Base-by-base conservation (phyloP, 164 flowering plant species). In the Kalanchoe fedtschenkoi region DNA sequence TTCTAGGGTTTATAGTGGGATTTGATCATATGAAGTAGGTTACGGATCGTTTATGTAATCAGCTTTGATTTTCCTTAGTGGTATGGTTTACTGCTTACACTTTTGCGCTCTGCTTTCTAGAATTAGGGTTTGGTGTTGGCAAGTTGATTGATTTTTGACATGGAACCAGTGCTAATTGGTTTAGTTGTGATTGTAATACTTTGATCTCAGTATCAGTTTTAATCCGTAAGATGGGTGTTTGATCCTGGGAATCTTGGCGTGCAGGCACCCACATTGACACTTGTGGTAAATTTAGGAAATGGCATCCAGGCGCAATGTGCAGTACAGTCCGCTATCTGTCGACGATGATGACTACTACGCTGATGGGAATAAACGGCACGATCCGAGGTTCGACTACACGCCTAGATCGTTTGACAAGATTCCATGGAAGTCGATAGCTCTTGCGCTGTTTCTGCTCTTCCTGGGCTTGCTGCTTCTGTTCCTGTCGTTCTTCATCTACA, bases 341-440 rank as follows among this genome's bases (percentile, higher is more conserved):
- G 82, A 71, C 55, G 96, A 87, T 14, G 76, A 76, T 51, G 74
- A 72, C 63, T 67, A 74, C 34, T 28, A 64, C 65, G 58, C 39
- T 66, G 63, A 66, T 32, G 44, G 60, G 33, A 33, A 58, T 34
- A 58, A 58, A 34, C 9, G 14, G 35, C 64, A 61, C 54, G 98
- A 92, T 63, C 88, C 80, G 62, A 76, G 98, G 15, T 92, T 89
- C 72, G 83, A 78, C 30, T 89, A 92, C 72, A 68, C 82, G 2
- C 98, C 93, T 1, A 84, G 72, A 66, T 24, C 81, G 15, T 77
- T 78, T 28, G 88, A 92, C 68, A 77, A 61, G 70, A 59, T 89
- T 64, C 98, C 96, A 7, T 87, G 96, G 91, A 89, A 77, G 63
- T 92, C 96, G 56, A 84, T 92, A 65, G 70, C 58, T n/a, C 87